Evolutionary conservation across 2,329 filamentous ascomycete genomes (phyloP), one percentile per base, ranked within the genome.

Genomic region (Eutypa lata): DNA sequence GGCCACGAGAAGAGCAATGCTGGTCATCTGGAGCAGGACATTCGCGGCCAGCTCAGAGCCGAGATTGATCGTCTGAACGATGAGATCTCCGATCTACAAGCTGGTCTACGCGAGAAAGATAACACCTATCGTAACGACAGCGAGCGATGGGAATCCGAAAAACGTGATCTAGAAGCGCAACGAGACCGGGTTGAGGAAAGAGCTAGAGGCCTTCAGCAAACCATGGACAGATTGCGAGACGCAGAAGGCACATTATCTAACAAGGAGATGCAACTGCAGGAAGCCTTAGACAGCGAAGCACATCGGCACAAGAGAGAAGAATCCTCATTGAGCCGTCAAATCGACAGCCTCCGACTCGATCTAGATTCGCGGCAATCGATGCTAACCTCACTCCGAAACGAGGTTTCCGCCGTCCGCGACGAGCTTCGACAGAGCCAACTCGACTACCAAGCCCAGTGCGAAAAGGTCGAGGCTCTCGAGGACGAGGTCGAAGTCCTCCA

Each of bases 401-500:
- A 92, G 61, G 72, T 91, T 3, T 82, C 86, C 2, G 72, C 76
- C 7, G 79, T 86, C 8, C 83, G 82, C 50, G 88, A 91, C 57
- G 85, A 91, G 52, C 76, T 91, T 8, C 82, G 88, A n/a, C 76
- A 87, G 48, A 81, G 82, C 24, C 82, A 86, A 57, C 77, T 86
- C 21, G 83, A 87, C 58, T 79, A 83, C 64, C 80, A 84, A 58
- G 67, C 77, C 1, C 76, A 89, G 54, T 75, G 76, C 47, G 86
- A 89, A 58, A 90, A 85, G 66, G 75, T 86, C 2, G 82, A 88
- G 53, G 78, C 79, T 7, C 68, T 92, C 19, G 87, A 92, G 65
- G 88, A 91, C 58, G 89, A 91, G 65, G 77, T 91, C n/a, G 85
- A 90, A 50, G 82, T 90, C 26, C 71, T 92, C 14, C 87, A 91